These are phyloP conservation scores for Curvularia eragrostidis DNA, from an alignment of 2,329 filamentous ascomycete species.

Conservation along the genomic window DNA sequence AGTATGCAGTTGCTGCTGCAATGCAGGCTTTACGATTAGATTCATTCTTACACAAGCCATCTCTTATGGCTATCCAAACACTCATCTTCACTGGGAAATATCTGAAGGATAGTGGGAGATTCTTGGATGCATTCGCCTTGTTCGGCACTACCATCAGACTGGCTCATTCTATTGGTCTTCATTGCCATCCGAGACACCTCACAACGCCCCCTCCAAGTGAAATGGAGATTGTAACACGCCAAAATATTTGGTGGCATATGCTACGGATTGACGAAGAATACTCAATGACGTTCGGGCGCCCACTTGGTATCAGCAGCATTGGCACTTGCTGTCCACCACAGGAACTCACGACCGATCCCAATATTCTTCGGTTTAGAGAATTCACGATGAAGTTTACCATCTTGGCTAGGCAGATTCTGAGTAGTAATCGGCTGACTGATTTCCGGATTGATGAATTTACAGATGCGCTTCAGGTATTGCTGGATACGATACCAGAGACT, in stretches of 20 bases:
- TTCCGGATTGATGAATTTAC: slow-evolving; percentile 57
- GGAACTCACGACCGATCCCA: slow-evolving; percentile 54
- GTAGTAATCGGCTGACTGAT: slow-evolving; percentile 52
- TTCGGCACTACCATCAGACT: slow-evolving; percentile 58
- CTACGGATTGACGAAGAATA: slow-evolving; percentile 61
- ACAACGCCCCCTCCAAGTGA: slow-evolving; percentile 52
- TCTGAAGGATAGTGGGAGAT: slow-evolving; percentile 58
- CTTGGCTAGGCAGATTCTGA: slow-evolving; percentile 56
- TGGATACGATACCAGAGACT: slow-evolving; percentile 57
- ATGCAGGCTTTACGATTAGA: slow-evolving; percentile 59
- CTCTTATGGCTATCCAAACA: slow-evolving; percentile 55
- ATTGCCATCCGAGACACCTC: slow-evolving; percentile 57
- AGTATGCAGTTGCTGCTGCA: slow-evolving; percentile 55
- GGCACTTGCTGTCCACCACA: slow-evolving; percentile 58
- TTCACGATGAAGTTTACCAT: slow-evolving; percentile 58
- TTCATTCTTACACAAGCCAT: slow-evolving; percentile 58
- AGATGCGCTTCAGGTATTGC: slow-evolving; percentile 52
- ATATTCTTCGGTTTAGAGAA: slow-evolving; percentile 53
- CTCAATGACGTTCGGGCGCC: slow-evolving; percentile 58
- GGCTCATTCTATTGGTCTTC: slow-evolving; percentile 58
- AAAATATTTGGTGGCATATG: slow-evolving; percentile 61
- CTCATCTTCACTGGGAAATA: slow-evolving; percentile 59
- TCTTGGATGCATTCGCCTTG: slow-evolving; percentile 59
- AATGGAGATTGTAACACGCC: slow-evolving; percentile 52
- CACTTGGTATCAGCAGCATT: slow-evolving; percentile 57